Evolutionary conservation across 2,329 filamentous ascomycete species (phyloP), one percentile per base, ranked within the genome.

Genomic region (Pseudogymnoascus sp.): DNA sequence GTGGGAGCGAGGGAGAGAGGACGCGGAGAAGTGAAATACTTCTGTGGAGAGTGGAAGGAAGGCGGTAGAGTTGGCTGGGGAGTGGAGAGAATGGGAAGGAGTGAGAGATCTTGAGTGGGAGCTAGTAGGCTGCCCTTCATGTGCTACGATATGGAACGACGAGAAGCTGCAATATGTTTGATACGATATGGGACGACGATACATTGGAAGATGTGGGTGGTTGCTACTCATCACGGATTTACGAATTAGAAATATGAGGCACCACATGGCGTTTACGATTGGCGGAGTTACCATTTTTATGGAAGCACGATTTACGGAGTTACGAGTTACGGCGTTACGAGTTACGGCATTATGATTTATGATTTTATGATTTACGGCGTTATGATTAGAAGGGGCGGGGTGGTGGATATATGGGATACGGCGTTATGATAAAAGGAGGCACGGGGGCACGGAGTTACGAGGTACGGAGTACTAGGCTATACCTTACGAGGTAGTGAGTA

Each of bases 1-100:
- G 85, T 66, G 58, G 38, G 60, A 4, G 67, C 65, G 3, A 61
- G 47, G 18, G 59, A 61, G 59, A 39, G 58, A 8, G 43, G 37
- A 22, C 32, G 58, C 20, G 62, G 58, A 16, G 60, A 62, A 14
- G 64, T 67, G 14, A 65, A 54, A 12, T 72, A 66, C 57, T 67
- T 63, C 0, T 70, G 72, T 61, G 70, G 70, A 1, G 61, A 70
- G 9, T 68, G 35, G 39, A 69, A 68, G 3, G 50, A 66, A 28
- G 41, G 67, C 38, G 70, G 67, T 1, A 66, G 63, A n/a, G 67
- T 70, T 30, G 65, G 62, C 41, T 47, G 71, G 4, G 70, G 70
- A 1, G 63, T 72, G 11, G 70, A 71, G 60, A 65, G 66, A 25
- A 11, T 70, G n/a, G 69, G 68, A n/a, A 63, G 57, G 9, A 50